Percentiles rank a stretch among this genome's conserved stretches.
Evolutionary conservation across 2,329 filamentous ascomycete genomes (phyloP).

Genomic region (Diaporthe capsici): DNA sequence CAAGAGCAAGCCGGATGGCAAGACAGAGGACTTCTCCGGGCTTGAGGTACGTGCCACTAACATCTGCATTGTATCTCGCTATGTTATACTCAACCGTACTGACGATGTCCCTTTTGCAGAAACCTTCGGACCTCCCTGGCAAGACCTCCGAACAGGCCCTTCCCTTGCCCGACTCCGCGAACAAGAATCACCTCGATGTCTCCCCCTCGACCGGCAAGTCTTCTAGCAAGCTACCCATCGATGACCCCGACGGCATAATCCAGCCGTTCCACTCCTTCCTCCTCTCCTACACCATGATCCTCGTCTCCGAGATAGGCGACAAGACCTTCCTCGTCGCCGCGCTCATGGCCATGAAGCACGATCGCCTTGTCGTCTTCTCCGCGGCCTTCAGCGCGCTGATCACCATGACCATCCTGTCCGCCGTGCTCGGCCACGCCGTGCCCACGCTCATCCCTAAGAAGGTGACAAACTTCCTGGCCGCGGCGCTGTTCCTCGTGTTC

Average conservation of each 20-base stretch:
- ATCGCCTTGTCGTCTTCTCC: slow-evolving; percentile 91
- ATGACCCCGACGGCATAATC: slow-evolving; percentile 73
- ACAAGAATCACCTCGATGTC: slow-evolving; percentile 74
- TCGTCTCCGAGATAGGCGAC: slow-evolving; percentile 96
- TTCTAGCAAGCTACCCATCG: slow-evolving; percentile 51
- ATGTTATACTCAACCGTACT: background rate
- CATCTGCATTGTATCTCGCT: background rate
- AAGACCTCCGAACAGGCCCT: slow-evolving; percentile 82
- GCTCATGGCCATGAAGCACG: slow-evolving; percentile 99
- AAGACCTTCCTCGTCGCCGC: slow-evolving; percentile 98
- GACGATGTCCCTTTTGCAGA: slow-evolving; percentile 63
- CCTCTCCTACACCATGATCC: slow-evolving; percentile 95
- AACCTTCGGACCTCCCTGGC: slow-evolving; percentile 84
- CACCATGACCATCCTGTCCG: slow-evolving; percentile 95
- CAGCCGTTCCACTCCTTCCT: slow-evolving; percentile 89
- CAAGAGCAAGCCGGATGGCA: slow-evolving; percentile 56
- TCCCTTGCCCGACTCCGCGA: slow-evolving; percentile 75
- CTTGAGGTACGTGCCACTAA: slow-evolving; percentile 67
- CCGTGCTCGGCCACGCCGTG: slow-evolving; percentile 91
- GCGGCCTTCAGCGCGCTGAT: slow-evolving; percentile 93
- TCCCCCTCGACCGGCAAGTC: slow-evolving; percentile 49
- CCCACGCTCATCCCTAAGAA: slow-evolving; percentile 90
- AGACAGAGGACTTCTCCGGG: slow-evolving; percentile 59
- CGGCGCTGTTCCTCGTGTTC: slow-evolving; percentile 89
- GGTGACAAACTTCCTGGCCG: slow-evolving; percentile 90